Conservation (phyloP, 768 basidiomycete genomes). For the Nidularia sp. region DNA sequence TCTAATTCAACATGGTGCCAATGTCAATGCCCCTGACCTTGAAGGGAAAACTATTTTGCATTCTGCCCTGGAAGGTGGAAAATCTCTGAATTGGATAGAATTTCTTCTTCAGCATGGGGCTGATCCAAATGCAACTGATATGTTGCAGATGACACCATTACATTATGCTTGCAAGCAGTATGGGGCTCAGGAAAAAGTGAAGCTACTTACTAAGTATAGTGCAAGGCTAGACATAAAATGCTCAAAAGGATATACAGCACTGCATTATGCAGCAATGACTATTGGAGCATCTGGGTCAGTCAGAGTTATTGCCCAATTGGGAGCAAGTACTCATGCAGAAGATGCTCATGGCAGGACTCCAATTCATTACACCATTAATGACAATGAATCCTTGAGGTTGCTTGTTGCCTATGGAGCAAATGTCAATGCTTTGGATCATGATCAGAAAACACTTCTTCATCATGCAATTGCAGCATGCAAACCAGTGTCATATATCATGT, state of each 20-base stretch:
- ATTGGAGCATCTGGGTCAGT: not conserved
- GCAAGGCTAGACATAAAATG: not conserved
- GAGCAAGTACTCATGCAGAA: not conserved
- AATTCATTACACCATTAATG: not conserved
- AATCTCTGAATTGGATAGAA: not conserved
- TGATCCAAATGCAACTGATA: not conserved
- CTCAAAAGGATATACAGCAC: not conserved
- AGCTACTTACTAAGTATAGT: not conserved
- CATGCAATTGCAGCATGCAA: not conserved
- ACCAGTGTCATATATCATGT: not conserved
- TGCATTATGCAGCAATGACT: not conserved
- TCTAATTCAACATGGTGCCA: too few species aligned
- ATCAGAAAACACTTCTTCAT: not conserved
- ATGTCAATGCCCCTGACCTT: too few species aligned
- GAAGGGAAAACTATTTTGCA: not conserved
- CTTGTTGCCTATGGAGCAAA: not conserved
- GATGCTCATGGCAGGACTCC: not conserved
- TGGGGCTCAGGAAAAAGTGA: not conserved
- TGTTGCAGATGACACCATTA: not conserved
- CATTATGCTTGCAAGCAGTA: not conserved
- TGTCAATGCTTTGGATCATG: not conserved
- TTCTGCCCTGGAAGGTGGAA: not conserved
- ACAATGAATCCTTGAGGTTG: not conserved
- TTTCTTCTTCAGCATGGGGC: not conserved
- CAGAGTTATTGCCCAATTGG: not conserved